Evolutionary conservation across 2,329 filamentous ascomycete species (phyloP).

Genomic region (Corniculantispora saksenae): DNA sequence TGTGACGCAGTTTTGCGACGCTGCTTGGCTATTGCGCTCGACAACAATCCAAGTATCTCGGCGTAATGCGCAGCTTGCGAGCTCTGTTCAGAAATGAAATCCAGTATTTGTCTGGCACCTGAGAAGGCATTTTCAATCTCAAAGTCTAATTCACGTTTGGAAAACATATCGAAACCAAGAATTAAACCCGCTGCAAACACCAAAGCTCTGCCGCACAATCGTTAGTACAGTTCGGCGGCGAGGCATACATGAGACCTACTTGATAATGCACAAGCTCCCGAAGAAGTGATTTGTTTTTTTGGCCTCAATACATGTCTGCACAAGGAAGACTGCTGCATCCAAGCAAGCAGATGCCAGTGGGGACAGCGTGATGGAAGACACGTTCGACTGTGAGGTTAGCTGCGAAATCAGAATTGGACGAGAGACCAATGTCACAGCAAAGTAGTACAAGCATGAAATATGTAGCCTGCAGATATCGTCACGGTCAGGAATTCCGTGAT

Average conservation of each 20-base stretch:
- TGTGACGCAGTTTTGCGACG: conserved; percentile 29
- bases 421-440: conserved; percentile 58
- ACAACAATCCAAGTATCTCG: conserved; percentile 52
- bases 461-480: conserved; percentile 51
- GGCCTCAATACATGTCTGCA: conserved; percentile 54
- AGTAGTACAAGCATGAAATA: conserved; percentile 59
- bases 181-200: conserved; percentile 59
- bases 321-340: conserved; percentile 56
- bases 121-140: conserved; percentile 51
- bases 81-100: conserved; percentile 48
- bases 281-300: conserved; percentile 45
- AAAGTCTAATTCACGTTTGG: conserved; percentile 45
- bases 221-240: neutral
- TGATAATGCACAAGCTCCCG: conserved; percentile 60
- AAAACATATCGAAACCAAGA: conserved; percentile 57
- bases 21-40: conserved; percentile 45
- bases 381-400: conserved; percentile 41
- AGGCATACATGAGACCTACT: conserved; percentile 41
- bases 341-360: conserved; percentile 54
- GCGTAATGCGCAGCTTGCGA: conserved; percentile 59
- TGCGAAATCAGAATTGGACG: conserved; percentile 56
- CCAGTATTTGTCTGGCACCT: conserved; percentile 51
- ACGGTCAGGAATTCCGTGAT: neutral
- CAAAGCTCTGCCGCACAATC: conserved; percentile 41
- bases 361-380: conserved; percentile 28